These are phyloP conservation scores for Hypoxylon sp. DNA, from an alignment of 2,329 filamentous ascomycete species.

Conservation along the genomic window DNA sequence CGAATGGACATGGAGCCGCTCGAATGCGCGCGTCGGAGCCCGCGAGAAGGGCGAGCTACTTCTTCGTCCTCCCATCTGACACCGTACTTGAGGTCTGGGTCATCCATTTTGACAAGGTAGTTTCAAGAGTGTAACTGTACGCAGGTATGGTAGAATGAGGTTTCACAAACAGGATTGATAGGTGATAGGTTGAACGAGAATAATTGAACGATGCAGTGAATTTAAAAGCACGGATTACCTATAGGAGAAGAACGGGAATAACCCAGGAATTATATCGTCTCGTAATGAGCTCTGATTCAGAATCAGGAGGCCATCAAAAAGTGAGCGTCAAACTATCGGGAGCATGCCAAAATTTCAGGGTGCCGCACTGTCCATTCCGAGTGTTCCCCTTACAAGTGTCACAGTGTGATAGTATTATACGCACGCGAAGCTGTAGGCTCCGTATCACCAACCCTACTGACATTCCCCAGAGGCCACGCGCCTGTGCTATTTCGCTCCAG, in stretches of 20 bases:
- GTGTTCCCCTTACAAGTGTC: conserved; percentile 19
- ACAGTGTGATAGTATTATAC: conserved; percentile 42
- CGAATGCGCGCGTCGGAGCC: conserved; percentile 47
- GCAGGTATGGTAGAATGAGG: not conserved
- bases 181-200: not conserved
- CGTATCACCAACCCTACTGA: conserved; percentile 27
- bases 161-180: not conserved
- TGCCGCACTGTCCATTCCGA: conserved; percentile 46
- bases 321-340: conserved; percentile 9
- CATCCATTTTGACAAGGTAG: conserved; percentile 42
- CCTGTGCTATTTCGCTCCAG: not conserved
- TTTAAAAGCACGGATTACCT: not conserved
- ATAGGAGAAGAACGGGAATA: conserved; percentile 1
- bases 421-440: conserved; percentile 33
- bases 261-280: conserved; percentile 5
- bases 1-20: conserved; percentile 57
- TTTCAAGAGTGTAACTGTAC: conserved; percentile 9
- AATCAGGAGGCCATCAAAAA: conserved; percentile 21
- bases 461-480: conserved; percentile 13
- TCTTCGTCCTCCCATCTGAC: conserved; percentile 56
- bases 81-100: conserved; percentile 43
- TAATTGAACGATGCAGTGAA: not conserved
- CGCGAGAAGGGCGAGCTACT: conserved; percentile 44
- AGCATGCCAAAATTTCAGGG: conserved; percentile 40
- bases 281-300: conserved; percentile 3